Percentiles rank a stretch among this genome's conserved stretches.
Evolutionary conservation across 495 filamentous ascomycete genomes (phyloP).

Genomic region (Hypoxylon fragiforme): DNA sequence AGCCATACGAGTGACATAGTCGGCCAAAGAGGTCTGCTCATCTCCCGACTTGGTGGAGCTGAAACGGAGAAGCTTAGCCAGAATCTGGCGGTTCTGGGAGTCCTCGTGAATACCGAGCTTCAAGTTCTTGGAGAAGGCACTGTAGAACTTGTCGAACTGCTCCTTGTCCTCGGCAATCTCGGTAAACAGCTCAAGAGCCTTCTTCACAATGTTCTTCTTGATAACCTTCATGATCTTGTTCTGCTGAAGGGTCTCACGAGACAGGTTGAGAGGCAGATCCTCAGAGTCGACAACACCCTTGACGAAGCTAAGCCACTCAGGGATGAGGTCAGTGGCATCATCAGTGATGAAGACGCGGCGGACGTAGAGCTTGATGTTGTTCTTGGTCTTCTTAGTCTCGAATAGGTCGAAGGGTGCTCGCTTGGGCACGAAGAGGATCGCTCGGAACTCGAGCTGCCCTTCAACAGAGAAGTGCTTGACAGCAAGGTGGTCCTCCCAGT

Average conservation of each 20-base stretch:
- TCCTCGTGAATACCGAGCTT: slow-evolving; percentile 99
- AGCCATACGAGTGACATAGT: slow-evolving; percentile 98
- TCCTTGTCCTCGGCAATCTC: slow-evolving; percentile 99
- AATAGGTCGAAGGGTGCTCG: slow-evolving; percentile 99
- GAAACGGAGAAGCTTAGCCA: slow-evolving; percentile 98
- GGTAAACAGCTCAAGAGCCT: slow-evolving; percentile 97
- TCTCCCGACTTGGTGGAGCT: slow-evolving; percentile 98
- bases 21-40: slow-evolving; percentile 87
- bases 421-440: slow-evolving; percentile 99
- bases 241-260: slow-evolving; percentile 99
- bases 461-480: slow-evolving; percentile 99
- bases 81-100: slow-evolving; percentile 88
- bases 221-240: slow-evolving; percentile 99
- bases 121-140: slow-evolving; percentile 99
- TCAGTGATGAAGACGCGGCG: slow-evolving; percentile 99
- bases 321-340: slow-evolving; percentile 97
- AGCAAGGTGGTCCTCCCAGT: slow-evolving; percentile 99
- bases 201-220: slow-evolving; percentile 99
- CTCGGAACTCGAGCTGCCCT: slow-evolving; percentile 99
- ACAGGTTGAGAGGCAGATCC: slow-evolving; percentile 97
- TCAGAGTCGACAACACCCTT: slow-evolving; percentile 99
- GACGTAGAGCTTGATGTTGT: slow-evolving; percentile 99
- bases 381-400: slow-evolving; percentile 99
- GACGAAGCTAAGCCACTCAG: slow-evolving; percentile 98
- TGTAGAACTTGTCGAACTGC: slow-evolving; percentile 99